Percentiles rank a stretch among this genome's conserved stretches.
These are phyloP conservation scores for Striga asiatica DNA, from an alignment of 257 asterid species.

Conservation along the genomic window DNA sequence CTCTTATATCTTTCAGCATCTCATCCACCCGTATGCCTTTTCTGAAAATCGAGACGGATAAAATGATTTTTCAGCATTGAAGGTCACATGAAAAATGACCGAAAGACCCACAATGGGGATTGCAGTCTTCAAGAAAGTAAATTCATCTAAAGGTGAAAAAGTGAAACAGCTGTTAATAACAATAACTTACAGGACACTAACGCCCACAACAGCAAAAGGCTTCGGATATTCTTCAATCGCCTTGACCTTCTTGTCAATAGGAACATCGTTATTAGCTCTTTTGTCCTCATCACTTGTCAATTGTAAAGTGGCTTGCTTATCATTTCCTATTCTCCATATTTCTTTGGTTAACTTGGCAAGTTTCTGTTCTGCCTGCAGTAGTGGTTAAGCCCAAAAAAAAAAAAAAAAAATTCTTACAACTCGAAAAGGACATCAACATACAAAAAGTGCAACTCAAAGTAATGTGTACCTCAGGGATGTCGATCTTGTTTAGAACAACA, in stretches of 20 bases:
- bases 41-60: slow-evolving; percentile 30
- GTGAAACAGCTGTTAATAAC: neutral
- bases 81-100: neutral
- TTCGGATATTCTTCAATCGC: slow-evolving; percentile 73
- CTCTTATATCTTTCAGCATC: slow-evolving; percentile 60
- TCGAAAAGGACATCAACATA: slow-evolving; percentile 11
- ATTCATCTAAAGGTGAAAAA: neutral
- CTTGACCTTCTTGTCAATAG: slow-evolving; percentile 42
- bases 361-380: slow-evolving; percentile 56
- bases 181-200: slow-evolving; percentile 80
- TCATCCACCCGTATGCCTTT: slow-evolving; percentile 42
- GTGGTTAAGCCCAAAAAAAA: neutral
- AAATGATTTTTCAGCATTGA: neutral
- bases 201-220: slow-evolving; percentile 80
- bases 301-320: slow-evolving; percentile 19
- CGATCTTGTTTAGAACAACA: slow-evolving; percentile 84
- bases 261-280: neutral
- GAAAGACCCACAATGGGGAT: neutral
- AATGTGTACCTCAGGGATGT: slow-evolving; percentile 74
- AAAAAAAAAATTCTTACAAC: neutral
- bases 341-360: slow-evolving; percentile 53
- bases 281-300: neutral
- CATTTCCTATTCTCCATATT: slow-evolving; percentile 56
- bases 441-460: slow-evolving; percentile 16
- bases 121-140: too few relatives aligned